Conservation (phyloP, 164 flowering plant species). For the Stephania yunnanensis region DNA sequence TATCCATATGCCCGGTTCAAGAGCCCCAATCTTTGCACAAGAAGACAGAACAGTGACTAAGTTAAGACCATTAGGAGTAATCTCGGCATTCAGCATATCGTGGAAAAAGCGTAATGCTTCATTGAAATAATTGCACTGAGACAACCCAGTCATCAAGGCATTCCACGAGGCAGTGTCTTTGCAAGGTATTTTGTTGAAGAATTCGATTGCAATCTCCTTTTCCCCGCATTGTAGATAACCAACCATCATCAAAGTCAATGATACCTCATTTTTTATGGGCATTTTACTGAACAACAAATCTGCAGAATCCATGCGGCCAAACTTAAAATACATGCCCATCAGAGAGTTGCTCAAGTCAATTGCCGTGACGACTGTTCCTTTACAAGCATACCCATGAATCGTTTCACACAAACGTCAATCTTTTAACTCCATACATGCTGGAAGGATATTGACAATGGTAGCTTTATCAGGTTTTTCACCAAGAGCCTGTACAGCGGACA, state of each 20-base stretch:
- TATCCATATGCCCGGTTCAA: conserved; percentile 18
- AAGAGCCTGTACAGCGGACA: conserved; percentile 5
- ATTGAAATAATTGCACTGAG: conserved; percentile 9
- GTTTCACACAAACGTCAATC: not conserved
- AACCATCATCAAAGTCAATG: conserved; percentile 9
- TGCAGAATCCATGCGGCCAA: conserved; percentile 10
- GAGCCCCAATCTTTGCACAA: conserved; percentile 9
- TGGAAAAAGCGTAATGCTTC: conserved; percentile 13
- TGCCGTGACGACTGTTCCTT: not conserved
- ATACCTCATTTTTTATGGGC: conserved; percentile 10
- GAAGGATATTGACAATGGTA: conserved; percentile 10
- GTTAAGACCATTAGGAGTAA: conserved; percentile 10
- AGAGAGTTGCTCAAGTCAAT: conserved; percentile 10
- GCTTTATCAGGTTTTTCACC: conserved; percentile 13
- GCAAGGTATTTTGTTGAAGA: conserved; percentile 15
- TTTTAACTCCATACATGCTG: conserved; percentile 5
- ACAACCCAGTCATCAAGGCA: conserved; percentile 10
- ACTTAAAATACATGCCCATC: conserved; percentile 10
- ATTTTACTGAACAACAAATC: conserved; percentile 11
- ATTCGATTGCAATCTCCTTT: conserved; percentile 10
- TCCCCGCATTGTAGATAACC: conserved; percentile 12
- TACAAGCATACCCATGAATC: conserved; percentile 10
- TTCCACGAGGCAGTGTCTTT: conserved; percentile 16
- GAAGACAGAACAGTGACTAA: conserved; percentile 11
- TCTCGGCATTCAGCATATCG: conserved; percentile 11